phyloP scores from a whole-genome alignment of 306 rosid genomes.

The Pyrus betulifolia region DNA sequence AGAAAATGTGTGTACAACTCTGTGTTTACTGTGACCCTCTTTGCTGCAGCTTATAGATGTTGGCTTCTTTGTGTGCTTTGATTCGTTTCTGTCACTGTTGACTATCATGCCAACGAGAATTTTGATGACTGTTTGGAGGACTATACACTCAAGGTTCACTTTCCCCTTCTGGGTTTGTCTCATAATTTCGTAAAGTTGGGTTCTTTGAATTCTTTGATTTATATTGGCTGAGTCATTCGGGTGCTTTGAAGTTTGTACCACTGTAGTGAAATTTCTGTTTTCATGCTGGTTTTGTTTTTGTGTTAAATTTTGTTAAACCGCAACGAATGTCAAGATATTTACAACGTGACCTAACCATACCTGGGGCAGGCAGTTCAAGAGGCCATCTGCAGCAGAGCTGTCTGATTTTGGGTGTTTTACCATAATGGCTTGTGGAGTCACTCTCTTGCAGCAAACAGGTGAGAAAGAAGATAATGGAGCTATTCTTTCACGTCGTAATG shows the following conservation, averaged over 20 bases:
- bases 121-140: conserved; percentile 67
- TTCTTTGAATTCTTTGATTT: neutral
- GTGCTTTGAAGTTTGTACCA: neutral
- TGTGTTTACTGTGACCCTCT: conserved; percentile 24
- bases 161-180: conserved; percentile 11
- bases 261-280: neutral
- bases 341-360: conserved; percentile 40
- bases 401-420: conserved; percentile 88
- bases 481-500: neutral
- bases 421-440: conserved; percentile 74
- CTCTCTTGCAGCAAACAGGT: conserved; percentile 84
- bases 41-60: conserved; percentile 94
- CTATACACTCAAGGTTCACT: conserved; percentile 55
- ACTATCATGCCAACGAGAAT: conserved; percentile 94
- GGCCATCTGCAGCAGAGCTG: conserved; percentile 70
- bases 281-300: neutral
- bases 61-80: conserved; percentile 95
- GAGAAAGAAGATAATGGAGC: conserved; percentile 10
- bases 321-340: conserved; percentile 11
- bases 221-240: neutral
- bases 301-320: conserved; percentile 5
- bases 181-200: conserved; percentile 1
- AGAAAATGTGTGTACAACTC: conserved; percentile 11
- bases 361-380: conserved; percentile 92
- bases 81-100: conserved; percentile 90